Percentiles rank a stretch among this genome's conserved stretches.
Conservation (phyloP, 192 early-diverging fungal genomes). For the Haplosporangium gracile region DNA sequence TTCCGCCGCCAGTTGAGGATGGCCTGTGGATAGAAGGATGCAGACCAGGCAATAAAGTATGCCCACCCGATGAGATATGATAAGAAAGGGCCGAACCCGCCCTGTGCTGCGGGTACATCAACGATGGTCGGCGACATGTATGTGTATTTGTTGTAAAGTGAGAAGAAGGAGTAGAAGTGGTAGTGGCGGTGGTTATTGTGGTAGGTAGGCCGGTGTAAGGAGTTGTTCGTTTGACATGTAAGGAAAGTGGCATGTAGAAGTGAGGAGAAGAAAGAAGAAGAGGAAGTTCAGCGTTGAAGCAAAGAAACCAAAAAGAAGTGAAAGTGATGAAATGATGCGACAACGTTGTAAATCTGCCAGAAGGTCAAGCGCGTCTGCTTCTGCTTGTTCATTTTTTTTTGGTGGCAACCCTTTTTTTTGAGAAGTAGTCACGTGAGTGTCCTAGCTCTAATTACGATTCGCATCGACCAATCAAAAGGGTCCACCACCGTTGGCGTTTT, state of each 20-base stretch:
- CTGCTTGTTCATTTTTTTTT: background rate
- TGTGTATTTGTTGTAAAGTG: background rate
- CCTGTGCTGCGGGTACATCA: background rate
- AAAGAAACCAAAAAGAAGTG: background rate
- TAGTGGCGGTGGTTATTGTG: background rate
- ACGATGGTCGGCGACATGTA: background rate
- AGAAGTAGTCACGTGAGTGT: background rate
- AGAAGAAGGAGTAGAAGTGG: background rate
- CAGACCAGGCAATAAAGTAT: slow-evolving; percentile 90
- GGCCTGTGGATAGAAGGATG: slow-evolving; percentile 90
- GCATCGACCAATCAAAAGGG: background rate
- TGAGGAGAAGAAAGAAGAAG: background rate
- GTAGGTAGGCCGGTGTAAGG: background rate
- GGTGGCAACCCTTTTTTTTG: background rate
- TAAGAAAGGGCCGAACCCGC: slow-evolving; percentile 10
- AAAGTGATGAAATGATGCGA: background rate
- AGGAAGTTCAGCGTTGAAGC: background rate
- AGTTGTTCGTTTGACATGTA: background rate
- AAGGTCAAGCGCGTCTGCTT: no score
- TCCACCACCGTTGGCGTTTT: background rate
- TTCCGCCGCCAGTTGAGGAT: slow-evolving; percentile 83
- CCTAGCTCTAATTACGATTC: background rate
- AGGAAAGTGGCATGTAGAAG: background rate
- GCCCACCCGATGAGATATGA: slow-evolving; percentile 45
- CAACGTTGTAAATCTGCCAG: no score